Conservation (phyloP, 192 early-diverging fungal genomes). For the Entomortierella beljakovae region DNA sequence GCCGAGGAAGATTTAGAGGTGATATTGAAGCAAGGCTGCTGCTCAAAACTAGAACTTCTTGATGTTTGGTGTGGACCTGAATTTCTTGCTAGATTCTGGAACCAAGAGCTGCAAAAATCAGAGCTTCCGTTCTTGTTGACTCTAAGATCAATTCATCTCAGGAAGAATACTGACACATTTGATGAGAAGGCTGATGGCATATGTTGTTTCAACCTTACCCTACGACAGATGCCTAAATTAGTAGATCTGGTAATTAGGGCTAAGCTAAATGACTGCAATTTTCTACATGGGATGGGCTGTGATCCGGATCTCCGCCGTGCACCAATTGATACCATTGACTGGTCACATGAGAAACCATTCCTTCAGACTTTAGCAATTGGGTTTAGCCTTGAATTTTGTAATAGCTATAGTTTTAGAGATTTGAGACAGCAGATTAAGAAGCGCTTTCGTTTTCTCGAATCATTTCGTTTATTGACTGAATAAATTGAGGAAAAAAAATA, state of each 20-base stretch:
- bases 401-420: not conserved
- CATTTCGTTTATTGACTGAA: conserved; percentile 7
- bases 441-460: conserved; percentile 39
- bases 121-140: conserved; percentile 19
- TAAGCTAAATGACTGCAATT: conserved; percentile 11
- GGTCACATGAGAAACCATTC: conserved; percentile 25
- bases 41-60: conserved; percentile 2
- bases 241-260: conserved; percentile 27
- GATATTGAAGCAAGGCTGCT: conserved; percentile 14
- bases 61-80: conserved; percentile 24
- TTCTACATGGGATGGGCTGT: conserved; percentile 34
- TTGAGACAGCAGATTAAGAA: conserved; percentile 21
- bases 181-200: not conserved
- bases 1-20: conserved; percentile 7
- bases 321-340: not conserved
- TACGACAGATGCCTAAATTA: conserved; percentile 26
- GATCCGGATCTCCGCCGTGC: conserved; percentile 10
- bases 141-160: conserved; percentile 7
- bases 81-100: conserved; percentile 21
- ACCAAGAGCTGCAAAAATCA: conserved; percentile 1
- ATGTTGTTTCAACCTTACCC: conserved; percentile 9
- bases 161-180: not conserved
- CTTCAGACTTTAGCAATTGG: conserved; percentile 31
- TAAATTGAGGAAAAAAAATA: no score
- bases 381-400: conserved; percentile 24